Percentiles rank a stretch among this genome's conserved stretches.
Conservation (phyloP, 441 rosid species). For the Syzygium syzygioides region DNA sequence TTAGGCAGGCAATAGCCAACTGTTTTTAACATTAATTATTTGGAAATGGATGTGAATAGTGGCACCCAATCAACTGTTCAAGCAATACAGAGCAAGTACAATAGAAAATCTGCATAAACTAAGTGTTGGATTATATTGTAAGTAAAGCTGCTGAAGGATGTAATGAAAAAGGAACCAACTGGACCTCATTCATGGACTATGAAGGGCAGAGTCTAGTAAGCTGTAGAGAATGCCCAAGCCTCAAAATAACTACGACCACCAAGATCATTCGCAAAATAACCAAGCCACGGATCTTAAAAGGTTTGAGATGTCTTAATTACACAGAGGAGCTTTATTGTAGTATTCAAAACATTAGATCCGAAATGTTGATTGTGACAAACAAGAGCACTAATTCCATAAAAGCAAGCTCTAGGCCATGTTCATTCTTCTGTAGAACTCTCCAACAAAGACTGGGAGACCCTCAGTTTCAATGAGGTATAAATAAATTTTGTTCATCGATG, state of each 20-base stretch:
- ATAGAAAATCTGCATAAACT: not conserved
- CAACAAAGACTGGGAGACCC: not conserved
- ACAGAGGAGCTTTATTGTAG: not conserved
- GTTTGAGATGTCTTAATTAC: not conserved
- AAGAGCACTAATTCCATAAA: not conserved
- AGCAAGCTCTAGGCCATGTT: not conserved
- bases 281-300: not conserved
- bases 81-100: not conserved
- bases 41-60: not conserved
- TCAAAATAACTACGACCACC: not conserved
- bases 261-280: not conserved
- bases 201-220: not conserved
- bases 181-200: not conserved
- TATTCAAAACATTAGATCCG: not conserved
- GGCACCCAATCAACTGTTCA: not conserved
- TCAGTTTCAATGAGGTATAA: not conserved
- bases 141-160: not conserved
- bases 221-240: not conserved
- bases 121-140: not conserved
- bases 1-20: not conserved
- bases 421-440: not conserved
- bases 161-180: not conserved
- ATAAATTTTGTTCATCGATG: not conserved
- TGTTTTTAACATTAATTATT: not conserved
- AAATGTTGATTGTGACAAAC: not conserved